Evolutionary conservation across 169 alveolate genomes (phyloP), one percentile per base, ranked within the genome.

Genomic region (Cryptosporidium parvum): DNA sequence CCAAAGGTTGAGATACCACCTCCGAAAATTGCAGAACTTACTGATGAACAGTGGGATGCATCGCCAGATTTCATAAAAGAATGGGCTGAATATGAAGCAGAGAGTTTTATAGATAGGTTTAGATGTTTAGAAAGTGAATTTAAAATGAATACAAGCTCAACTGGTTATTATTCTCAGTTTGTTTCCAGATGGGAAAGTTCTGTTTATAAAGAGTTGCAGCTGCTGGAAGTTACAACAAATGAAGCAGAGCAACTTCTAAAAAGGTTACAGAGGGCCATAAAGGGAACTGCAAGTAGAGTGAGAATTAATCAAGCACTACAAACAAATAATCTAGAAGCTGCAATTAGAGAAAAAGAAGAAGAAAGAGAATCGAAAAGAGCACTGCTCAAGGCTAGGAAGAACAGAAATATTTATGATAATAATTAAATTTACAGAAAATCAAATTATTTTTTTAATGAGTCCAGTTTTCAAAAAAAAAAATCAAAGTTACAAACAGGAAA

Each of bases 11-110:
- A 35, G 23, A 80, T 67, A 21, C 62, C 18, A 5, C 86, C 70
- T 56, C 70, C 86, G 23, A 73, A 73, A 73, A 39, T 80, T 21
- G 89, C 89, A 3, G 89, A 80, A 29, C 48, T 80, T 26, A 59
- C 89, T 21, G 89, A 80, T 62, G 80, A 80, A 62, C 89, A 80
- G 62, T 80, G 89, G 89, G 73, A 59, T 10, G 72, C 89, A 44
- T 80, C 89, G 4, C 89, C 89, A 0, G 89, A 80, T 10, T 80
- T 65, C 39, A 80, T 80, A 31, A 80, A 62, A 26, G 80, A 80
- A 33, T 80, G 89, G 89, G 89, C 89, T 0, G 89, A 80, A 62
- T 80, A 80, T 61, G 89, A 80, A 42, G 89, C 89, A 0, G 89
- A 80, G 31, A 62, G 89, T 51, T 80, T 80, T 48, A 80, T 80